Evolutionary conservation across 2,329 filamentous ascomycete genomes (phyloP), one percentile per base, ranked within the genome.

Genomic region (Penicillium sp.): DNA sequence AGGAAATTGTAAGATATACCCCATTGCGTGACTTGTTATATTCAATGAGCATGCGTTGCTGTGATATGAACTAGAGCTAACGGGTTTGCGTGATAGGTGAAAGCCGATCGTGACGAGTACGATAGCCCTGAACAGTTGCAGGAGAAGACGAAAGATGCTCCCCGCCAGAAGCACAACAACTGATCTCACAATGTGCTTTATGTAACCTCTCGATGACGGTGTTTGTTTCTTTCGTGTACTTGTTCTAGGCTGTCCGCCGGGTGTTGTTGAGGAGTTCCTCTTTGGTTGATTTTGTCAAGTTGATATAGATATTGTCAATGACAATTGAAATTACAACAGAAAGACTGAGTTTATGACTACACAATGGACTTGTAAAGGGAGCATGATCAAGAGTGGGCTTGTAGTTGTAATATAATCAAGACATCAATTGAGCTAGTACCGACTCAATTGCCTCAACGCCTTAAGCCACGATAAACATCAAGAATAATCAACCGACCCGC

Each of bases 1-100:
- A 95, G 75, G 87, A 88, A 68, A 82, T 81, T 60, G 77, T 93
- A 72, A 57, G 78, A 38, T 16, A 11, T 30, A 33, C 4, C 10
- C 18, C 29, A 30, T 41, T 12, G 43, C 7, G 38, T 34, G 34
- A 29, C 22, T 34, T 8, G 35, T 14, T 35, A 7, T n/a, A 11
- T 14, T 4, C 18, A 35, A 14, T 18, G 7, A n/a, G 6, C n/a
- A 34, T 35, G 9, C 12, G 4, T 35, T 8, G 14, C 9, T 11
- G 33, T 10, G 14, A 16, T 35, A n/a, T 16, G 7, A 14, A 14
- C 10, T 6, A 22, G 25, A 22, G 44, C 39, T 56, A 37, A 57
- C n/a, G n/a, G 22, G 4, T 28, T 7, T 18, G 6, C 8, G 46
- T 25, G 19, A 62, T 52, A 68, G 72, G 69, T 71, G 70, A 84